These are phyloP conservation scores for Haberlea rhodopensis DNA, from an alignment of 257 asterid genomes.

Conservation along the genomic window DNA sequence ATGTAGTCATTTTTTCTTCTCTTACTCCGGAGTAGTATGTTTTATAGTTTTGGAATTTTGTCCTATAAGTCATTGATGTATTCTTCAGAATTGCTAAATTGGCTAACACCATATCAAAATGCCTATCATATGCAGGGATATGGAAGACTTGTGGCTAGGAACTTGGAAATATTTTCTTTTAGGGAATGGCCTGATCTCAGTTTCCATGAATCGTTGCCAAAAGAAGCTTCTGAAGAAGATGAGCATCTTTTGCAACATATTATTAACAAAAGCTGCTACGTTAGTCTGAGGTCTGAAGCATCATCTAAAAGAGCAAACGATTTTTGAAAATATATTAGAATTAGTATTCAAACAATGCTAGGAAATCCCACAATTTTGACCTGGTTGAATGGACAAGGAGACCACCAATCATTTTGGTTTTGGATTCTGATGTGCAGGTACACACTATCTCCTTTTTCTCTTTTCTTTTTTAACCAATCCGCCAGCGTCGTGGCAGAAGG, in stretches of 20 bases:
- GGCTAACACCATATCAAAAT: slow-evolving; percentile 18
- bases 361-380: slow-evolving; percentile 37
- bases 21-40: slow-evolving; percentile 3
- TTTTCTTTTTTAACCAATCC: too few relatives aligned
- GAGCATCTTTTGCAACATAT: slow-evolving; percentile 51
- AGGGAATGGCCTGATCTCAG: slow-evolving; percentile 67
- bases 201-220: slow-evolving; percentile 41
- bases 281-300: slow-evolving; percentile 44
- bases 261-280: slow-evolving; percentile 60
- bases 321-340: slow-evolving; percentile 35
- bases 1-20: neutral
- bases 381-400: slow-evolving; percentile 37
- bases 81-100: slow-evolving; percentile 11
- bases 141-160: slow-evolving; percentile 92
- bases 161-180: slow-evolving; percentile 74
- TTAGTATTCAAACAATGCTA: slow-evolving; percentile 39
- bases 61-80: slow-evolving; percentile 1
- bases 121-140: slow-evolving; percentile 45
- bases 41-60: slow-evolving; percentile 5
- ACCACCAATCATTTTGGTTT: slow-evolving; percentile 72
- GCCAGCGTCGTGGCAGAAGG: too few relatives aligned
- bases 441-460: too few relatives aligned
- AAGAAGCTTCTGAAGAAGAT: slow-evolving; percentile 54
- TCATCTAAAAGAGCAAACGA: slow-evolving; percentile 37
- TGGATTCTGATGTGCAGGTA: slow-evolving; percentile 92